Evolutionary conservation across 495 filamentous ascomycete species (phyloP), one percentile per base, ranked within the genome.

Genomic region (Neurospora pannonica): DNA sequence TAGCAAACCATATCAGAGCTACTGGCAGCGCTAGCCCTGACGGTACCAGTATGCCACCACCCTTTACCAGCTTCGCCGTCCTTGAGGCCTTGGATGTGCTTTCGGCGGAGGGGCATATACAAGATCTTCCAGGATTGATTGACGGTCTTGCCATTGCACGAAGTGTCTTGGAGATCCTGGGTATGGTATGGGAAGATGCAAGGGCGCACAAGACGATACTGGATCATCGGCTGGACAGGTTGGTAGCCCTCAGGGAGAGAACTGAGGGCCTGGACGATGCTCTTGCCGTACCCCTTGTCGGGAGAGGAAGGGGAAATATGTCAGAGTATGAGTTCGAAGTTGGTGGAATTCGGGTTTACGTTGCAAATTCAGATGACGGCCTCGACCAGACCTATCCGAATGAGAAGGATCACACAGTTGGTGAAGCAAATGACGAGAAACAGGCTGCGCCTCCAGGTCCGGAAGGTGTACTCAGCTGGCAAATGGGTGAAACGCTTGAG

Each of bases 31-130:
- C 67, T 38, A 21, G 70, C 62, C 71, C 70, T 11, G 76, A 38
- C 19, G 39, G 75, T 38, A 43, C 70, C 10, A 71, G 36, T 67
- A 73, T 75, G 72, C 74, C 76, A 37, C 78, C 78, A 10, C 78
- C 75, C 2, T 78, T 79, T 43, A 71, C 75, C 17, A 73, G 73
- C 69, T 74, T 71, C 67, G 78, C 78, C 31, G 74, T 80, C 19
- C 71, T 80, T 70, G 79, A 80, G 67, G 76, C 75, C 2, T 72
- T 74, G 69, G 79, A 80, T 74, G 79, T 80, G 11, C 73, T 80
- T 15, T 78, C 79, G 4, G 76, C 79, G 11, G 76, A 78, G 71
- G 79, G 79, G 15, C 36, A 28, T 15, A n/a, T 75, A 17, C 40
- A 31, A 13, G 78, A 80, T 9, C 76, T 80, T 7, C 73, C 73